A percentile compares a stretch with the other conserved stretches of the same genome.
Conservation (phyloP, 805 yeast species). For the Candida suzukii region DNA sequence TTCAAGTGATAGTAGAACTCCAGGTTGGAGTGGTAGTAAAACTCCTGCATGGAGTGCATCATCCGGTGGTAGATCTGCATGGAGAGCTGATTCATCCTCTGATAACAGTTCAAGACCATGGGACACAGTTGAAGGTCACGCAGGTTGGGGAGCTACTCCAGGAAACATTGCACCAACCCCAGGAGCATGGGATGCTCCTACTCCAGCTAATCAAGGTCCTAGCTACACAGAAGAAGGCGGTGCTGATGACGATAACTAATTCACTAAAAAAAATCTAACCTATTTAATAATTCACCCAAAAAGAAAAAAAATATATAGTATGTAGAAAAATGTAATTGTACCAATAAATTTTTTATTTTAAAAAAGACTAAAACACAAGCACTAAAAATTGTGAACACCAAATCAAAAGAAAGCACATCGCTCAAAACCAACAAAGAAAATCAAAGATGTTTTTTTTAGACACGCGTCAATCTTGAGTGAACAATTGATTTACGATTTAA, state of each 20-base stretch:
- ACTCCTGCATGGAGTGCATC: slow-evolving; percentile 48
- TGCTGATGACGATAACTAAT: slow-evolving; percentile 20
- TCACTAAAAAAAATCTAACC: too few species aligned
- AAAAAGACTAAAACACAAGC: too few species aligned
- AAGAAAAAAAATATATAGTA: too few species aligned
- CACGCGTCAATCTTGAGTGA: too few species aligned
- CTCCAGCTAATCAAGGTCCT: slow-evolving; percentile 27
- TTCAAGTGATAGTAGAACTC: slow-evolving; percentile 28
- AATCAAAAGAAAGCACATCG: too few species aligned
- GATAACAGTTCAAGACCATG: slow-evolving; percentile 34
- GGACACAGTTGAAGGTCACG: slow-evolving; percentile 23
- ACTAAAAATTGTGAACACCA: too few species aligned
- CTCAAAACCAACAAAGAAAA: too few species aligned
- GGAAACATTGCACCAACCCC: slow-evolving; percentile 29
- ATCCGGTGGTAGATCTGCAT: slow-evolving; percentile 34
- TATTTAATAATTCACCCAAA: too few species aligned
- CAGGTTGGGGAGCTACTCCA: slow-evolving; percentile 38
- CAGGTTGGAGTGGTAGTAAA: slow-evolving; percentile 32
- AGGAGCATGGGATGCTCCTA: slow-evolving; percentile 41
- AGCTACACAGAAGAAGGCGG: slow-evolving; percentile 4
- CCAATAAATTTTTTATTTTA: too few species aligned
- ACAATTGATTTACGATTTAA: too few species aligned
- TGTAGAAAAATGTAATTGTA: too few species aligned
- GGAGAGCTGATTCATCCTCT: slow-evolving; percentile 29
- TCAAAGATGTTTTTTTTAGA: too few species aligned